These are phyloP conservation scores for Acephala macrosclerotiorum DNA, from an alignment of 2,329 filamentous ascomycete species.

Conservation along the genomic window DNA sequence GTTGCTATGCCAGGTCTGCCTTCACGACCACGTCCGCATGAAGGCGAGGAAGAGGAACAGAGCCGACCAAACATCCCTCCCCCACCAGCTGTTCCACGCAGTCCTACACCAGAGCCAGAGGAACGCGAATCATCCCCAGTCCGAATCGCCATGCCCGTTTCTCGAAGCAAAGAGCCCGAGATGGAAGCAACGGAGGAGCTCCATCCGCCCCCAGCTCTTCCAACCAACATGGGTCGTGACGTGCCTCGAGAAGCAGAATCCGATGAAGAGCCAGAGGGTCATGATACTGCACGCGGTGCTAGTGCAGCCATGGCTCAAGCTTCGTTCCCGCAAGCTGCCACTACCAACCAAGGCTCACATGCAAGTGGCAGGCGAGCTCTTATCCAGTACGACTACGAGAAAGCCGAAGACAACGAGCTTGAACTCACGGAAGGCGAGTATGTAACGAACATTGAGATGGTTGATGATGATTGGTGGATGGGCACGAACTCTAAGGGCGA, in stretches of 20 bases:
- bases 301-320: constrained; percentile 61
- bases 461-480: constrained; percentile 99
- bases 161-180: constrained; percentile 63
- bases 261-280: constrained; percentile 67
- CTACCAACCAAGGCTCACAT: constrained; percentile 53
- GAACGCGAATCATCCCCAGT: constrained; percentile 75
- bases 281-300: constrained; percentile 66
- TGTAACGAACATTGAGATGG: constrained; percentile 93
- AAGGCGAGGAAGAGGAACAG: constrained; percentile 58
- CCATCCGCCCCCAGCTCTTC: constrained; percentile 64
- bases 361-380: constrained; percentile 75
- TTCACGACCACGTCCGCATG: constrained; percentile 59
- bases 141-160: constrained; percentile 85
- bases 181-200: constrained; percentile 59
- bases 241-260: constrained; percentile 71
- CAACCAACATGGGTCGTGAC: constrained; percentile 67
- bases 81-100: constrained; percentile 47
- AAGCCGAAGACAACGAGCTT: constrained; percentile 96
- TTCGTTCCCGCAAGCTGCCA: constrained; percentile 46
- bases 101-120: constrained; percentile 50
- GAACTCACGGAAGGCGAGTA: constrained; percentile 88
- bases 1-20: constrained; percentile 83
- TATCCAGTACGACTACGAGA: constrained; percentile 95
- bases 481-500: constrained; percentile 87
- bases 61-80: constrained; percentile 54